Base-by-base conservation (phyloP, 345 rosid species). In the Stellera chamaejasme region DNA sequence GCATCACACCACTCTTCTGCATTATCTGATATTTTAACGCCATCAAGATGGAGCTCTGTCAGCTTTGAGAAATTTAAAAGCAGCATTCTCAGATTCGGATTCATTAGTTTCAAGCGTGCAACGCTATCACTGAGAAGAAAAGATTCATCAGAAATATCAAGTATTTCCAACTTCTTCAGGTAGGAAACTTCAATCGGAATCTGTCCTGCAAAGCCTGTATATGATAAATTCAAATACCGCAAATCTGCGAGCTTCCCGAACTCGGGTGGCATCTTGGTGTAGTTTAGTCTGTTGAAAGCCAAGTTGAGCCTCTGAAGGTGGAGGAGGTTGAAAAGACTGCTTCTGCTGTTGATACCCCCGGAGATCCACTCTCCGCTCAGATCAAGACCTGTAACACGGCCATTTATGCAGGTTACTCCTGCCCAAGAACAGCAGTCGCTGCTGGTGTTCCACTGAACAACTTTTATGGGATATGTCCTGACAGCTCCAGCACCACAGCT, bases 131-230 rank as follows among this genome's bases (percentile, higher is more conserved):
- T 0, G 11, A 59, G 54, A 0, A 6, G 28, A 45, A 43, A 12
- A 10, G 11, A 4, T 4, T 13, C 0, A 28, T 13, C 0, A 13
- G 75, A 74, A 41, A 69, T 27, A 63, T 74, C 78, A 44, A 74
- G 78, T 15, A 52, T 53, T 2, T 55, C 62, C 64, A 74, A 50
- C 52, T 53, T 60, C 11, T 53, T 45, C 62, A 60, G 11, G 5
- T 4, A 8, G 1, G 75, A 70, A 42, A 79, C 54, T 6, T 10
- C 59, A 48, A 13, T 2, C 0, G 80, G 80, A 56, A 79, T 26
- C 51, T 70, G 77, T 6, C 78, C 76, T 1, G 4, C 23, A 43
- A 72, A 75, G 13, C 78, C 76, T 7, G 80, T 66, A 36, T 51
- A 62, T 0, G 80, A 78, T 43, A 78, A 61, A 60, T 78, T 78